Percentiles rank a stretch among this genome's conserved stretches.
These are phyloP conservation scores for Rhododendron mucronatum DNA, from an alignment of 148 eudicot genomes.

Conservation along the genomic window DNA sequence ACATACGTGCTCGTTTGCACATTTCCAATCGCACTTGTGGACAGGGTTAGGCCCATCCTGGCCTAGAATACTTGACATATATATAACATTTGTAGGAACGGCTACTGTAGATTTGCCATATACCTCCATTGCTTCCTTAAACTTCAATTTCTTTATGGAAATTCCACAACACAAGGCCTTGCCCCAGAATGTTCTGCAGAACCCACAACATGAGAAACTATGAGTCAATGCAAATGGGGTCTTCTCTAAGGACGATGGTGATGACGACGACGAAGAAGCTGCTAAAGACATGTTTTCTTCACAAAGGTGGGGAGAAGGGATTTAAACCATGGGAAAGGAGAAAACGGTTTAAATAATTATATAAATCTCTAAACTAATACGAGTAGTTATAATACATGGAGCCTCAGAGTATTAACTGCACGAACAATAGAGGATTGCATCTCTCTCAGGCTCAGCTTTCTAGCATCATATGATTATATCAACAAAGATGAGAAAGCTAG, in stretches of 20 bases:
- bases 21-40: constrained; percentile 97
- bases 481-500: background rate
- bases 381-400: background rate
- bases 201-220: constrained; percentile 39
- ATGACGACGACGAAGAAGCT: background rate
- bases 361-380: too few relatives aligned
- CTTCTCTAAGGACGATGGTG: background rate
- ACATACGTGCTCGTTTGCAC: constrained; percentile 75
- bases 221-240: constrained; percentile 17
- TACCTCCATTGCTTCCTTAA: constrained; percentile 60
- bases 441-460: background rate
- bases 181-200: constrained; percentile 44
- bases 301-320: background rate
- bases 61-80: constrained; percentile 78
- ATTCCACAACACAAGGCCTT: constrained; percentile 15
- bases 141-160: constrained; percentile 5
- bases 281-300: background rate
- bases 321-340: background rate
- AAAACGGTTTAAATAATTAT: too few relatives aligned
- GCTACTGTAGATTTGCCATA: constrained; percentile 56
- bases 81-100: constrained; percentile 74
- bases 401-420: background rate
- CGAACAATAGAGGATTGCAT: background rate
- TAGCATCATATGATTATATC: background rate
- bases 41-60: constrained; percentile 68